Evolutionary conservation across 2,329 filamentous ascomycete species (phyloP).

Genomic region (Nemania diffusa): DNA sequence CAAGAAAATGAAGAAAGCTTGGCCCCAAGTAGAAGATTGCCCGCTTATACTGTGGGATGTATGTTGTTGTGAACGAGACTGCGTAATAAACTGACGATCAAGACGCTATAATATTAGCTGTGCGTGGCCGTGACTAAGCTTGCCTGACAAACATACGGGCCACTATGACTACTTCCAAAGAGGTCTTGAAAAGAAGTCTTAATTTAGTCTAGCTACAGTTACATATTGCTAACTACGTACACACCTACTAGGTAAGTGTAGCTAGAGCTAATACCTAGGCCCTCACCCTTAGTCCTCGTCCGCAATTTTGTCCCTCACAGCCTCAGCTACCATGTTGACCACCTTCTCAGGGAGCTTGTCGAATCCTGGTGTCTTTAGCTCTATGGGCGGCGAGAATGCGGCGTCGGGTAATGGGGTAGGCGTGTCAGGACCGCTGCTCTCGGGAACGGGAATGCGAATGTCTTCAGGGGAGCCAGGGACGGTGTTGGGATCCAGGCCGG

Average conservation of each 20-base stretch:
- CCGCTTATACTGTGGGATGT: not conserved
- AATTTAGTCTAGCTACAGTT: not conserved
- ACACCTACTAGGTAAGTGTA: not conserved
- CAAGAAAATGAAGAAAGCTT: conserved; percentile 27
- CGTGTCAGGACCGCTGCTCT: conserved; percentile 53
- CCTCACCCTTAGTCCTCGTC: conserved; percentile 46
- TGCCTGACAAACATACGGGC: not conserved
- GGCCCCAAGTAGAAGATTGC: conserved; percentile 8
- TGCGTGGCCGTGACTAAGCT: not conserved
- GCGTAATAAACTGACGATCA: not conserved
- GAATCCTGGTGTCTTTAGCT: conserved; percentile 49
- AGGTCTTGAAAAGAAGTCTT: not conserved
- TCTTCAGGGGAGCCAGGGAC: conserved; percentile 84
- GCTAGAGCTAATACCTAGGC: not conserved
- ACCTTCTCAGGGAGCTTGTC: conserved; percentile 47
- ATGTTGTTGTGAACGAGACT: not conserved
- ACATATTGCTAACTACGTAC: not conserved
- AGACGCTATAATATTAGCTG: conserved; percentile 3
- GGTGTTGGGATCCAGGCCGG: conserved; percentile 71
- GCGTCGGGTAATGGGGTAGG: conserved; percentile 58
- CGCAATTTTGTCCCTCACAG: conserved; percentile 48
- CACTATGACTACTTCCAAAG: not conserved
- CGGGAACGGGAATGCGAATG: conserved; percentile 78
- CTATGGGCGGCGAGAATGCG: conserved; percentile 59
- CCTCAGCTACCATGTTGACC: conserved; percentile 47